Evolutionary conservation across 345 rosid genomes (phyloP), one percentile per base, ranked within the genome.

Genomic region (Stellera chamaejasme): DNA sequence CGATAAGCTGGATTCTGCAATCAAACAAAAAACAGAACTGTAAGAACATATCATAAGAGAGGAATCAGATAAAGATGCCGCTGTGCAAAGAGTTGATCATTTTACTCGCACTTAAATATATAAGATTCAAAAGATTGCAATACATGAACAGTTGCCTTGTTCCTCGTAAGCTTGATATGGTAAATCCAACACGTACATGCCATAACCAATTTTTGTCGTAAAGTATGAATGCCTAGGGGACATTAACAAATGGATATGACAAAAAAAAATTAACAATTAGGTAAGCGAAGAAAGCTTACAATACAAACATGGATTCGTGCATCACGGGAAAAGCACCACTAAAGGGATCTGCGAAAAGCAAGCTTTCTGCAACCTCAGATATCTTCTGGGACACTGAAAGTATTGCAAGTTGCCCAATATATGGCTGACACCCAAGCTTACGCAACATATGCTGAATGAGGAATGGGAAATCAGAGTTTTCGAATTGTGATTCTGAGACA

Each of bases 1-100:
- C 99, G 9, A 76, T 60, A 55, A 84, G 88, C 82, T 94, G 97
- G 69, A 87, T 83, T 85, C 97, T 94, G 82, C 66, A 41, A 64
- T 52, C 48, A 36, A n/a, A 62, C 46, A 50, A 15, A 41, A 13
- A 60, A 43, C n/a, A n/a, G n/a, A 57, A 26, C 39, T 32, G 16
- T 15, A 11, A 28, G 48, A 63, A 25, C 28, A 7, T 45, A 26
- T 15, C 27, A 43, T 2, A 44, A 47, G 7, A 51, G 28, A 12
- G 50, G 27, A 6, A 28, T 28, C 36, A 28, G 36, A 28, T 28
- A 28, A 28, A 28, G 36, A 3, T 28, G 5, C 6, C 3, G 36
- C 39, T 32, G 5, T 32, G 7, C 7, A 4, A 32, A 3, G 7
- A 32, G n/a, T n/a, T 32, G 39, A 32, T 7, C 39, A 32, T 32